phyloP scores from a whole-genome alignment of 129 eudicot species.

The Cynara cardunculus region DNA sequence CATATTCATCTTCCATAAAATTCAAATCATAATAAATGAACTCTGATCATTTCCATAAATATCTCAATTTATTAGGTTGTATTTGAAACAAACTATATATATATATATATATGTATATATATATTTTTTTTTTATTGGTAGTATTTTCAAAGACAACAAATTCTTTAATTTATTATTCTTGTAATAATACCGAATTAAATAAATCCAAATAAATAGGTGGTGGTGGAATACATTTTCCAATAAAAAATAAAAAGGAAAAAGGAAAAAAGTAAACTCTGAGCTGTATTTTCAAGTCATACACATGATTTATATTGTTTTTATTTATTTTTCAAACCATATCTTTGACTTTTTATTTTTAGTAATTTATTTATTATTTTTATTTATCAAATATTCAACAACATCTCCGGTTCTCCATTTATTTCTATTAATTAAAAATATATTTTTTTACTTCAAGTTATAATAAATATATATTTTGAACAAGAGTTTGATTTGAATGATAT shows the following conservation, averaged over 20 bases:
- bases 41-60: too few relatives aligned
- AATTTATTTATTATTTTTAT: neutral
- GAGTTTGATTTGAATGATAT: neutral
- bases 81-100: too few relatives aligned
- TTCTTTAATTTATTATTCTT: neutral
- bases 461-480: neutral
- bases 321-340: constrained; percentile 19
- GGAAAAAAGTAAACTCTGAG: constrained; percentile 14
- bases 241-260: neutral
- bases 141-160: neutral
- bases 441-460: neutral
- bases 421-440: neutral
- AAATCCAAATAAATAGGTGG: neutral
- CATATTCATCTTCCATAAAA: too few relatives aligned
- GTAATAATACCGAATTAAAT: neutral
- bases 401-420: constrained; percentile 5
- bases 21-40: too few relatives aligned
- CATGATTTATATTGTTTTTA: neutral
- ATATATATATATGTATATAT: too few relatives aligned
- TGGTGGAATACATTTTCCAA: neutral
- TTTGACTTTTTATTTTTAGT: constrained; percentile 6
- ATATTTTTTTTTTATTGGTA: too few relatives aligned
- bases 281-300: constrained; percentile 15
- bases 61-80: too few relatives aligned
- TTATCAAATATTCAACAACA: neutral